A percentile compares a stretch with the other conserved stretches of the same genome.
Conservation (phyloP, 306 rosid genomes). For the Vigna hirtella region DNA sequence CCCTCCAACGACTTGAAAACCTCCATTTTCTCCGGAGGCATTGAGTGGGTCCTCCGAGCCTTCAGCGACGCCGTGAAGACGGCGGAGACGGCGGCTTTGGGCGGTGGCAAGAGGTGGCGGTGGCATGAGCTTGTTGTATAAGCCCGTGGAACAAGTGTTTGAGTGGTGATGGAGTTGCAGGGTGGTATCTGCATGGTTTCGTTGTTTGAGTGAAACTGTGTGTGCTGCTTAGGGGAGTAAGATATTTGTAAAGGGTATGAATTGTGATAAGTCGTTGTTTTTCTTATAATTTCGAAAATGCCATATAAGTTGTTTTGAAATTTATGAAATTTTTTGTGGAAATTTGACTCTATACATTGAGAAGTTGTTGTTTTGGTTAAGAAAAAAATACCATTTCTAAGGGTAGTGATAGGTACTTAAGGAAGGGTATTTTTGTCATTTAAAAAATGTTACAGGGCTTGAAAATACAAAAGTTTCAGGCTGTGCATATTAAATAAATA, state of each 20-base stretch:
- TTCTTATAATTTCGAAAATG: background rate
- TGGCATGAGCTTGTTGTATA: background rate
- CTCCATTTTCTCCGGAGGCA: background rate
- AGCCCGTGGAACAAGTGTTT: background rate
- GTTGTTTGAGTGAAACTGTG: background rate
- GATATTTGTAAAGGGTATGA: constrained; percentile 23
- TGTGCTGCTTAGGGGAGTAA: too few species aligned
- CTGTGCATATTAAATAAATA: background rate
- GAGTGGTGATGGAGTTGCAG: constrained; percentile 25
- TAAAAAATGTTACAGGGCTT: background rate
- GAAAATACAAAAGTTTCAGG: background rate
- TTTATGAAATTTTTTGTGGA: background rate
- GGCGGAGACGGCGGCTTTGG: background rate
- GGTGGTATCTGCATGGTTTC: constrained; percentile 39
- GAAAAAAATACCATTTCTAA: background rate
- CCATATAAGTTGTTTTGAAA: constrained; percentile 3
- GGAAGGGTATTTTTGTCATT: constrained; percentile 20
- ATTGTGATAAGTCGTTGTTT: background rate
- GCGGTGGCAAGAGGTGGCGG: constrained; percentile 15
- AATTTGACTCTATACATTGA: background rate
- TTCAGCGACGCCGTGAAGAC: constrained; percentile 33
- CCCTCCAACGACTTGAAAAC: background rate
- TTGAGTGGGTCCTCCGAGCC: constrained; percentile 3
- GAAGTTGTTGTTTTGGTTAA: background rate
- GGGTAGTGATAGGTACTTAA: background rate